These are phyloP conservation scores for Dorcoceras hygrometricum DNA, from an alignment of 257 asterid genomes.

Conservation along the genomic window DNA sequence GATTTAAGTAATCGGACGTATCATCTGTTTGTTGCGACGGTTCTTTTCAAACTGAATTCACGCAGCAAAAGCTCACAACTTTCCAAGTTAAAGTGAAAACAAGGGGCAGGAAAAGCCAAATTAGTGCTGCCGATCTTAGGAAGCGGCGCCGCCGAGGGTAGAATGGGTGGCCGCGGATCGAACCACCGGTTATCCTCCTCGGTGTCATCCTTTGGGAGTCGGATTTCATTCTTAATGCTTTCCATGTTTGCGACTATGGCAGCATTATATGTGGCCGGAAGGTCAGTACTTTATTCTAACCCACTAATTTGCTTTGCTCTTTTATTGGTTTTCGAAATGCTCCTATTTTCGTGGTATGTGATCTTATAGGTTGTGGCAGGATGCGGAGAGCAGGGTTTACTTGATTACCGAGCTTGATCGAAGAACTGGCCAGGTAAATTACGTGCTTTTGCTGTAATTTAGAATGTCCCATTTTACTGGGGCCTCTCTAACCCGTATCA, in stretches of 20 bases:
- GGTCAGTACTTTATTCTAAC: constrained; percentile 34
- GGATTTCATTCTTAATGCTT: constrained; percentile 55
- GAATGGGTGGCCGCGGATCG: constrained; percentile 62
- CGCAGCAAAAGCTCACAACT: neutral
- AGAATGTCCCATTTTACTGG: neutral
- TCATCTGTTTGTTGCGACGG: too few species aligned
- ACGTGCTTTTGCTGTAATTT: neutral
- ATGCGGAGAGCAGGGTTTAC: constrained; percentile 57
- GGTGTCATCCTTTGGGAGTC: constrained; percentile 50
- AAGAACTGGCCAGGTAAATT: constrained; percentile 69
- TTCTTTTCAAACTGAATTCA: too few species aligned
- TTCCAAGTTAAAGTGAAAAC: neutral
- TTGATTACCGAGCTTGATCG: constrained; percentile 57
- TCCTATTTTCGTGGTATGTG: neutral
- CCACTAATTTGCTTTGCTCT: constrained; percentile 7
- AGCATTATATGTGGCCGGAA: constrained; percentile 63
- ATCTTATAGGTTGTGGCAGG: constrained; percentile 81
- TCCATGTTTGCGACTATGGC: constrained; percentile 90
- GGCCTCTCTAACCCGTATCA: neutral
- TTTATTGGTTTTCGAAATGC: neutral
- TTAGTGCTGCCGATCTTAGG: neutral
- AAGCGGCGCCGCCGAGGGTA: constrained; percentile 29
- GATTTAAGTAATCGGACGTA: too few species aligned
- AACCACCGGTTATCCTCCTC: constrained; percentile 43
- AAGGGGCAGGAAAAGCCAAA: neutral